phyloP scores from a whole-genome alignment of 2,329 filamentous ascomycete species.

The Trichoderma semiorbis region DNA sequence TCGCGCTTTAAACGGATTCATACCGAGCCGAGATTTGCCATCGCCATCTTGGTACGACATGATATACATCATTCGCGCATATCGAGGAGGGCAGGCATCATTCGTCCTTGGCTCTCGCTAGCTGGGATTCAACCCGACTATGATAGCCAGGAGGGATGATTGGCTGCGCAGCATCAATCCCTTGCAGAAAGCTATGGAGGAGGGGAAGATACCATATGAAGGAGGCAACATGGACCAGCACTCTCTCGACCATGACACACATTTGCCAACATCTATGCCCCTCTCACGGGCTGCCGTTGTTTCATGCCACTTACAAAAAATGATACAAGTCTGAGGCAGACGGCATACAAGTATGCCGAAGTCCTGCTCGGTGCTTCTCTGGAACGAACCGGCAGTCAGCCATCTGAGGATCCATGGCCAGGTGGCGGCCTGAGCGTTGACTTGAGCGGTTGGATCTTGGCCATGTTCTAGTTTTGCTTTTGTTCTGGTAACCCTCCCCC shows the following conservation, averaged over 20 bases:
- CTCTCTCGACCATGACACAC: background rate
- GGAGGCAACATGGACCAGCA: background rate
- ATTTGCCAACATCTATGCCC: background rate
- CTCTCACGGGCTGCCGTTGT: background rate
- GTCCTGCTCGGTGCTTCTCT: background rate
- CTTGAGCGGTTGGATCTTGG: background rate
- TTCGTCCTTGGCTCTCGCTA: background rate
- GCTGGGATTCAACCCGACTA: background rate
- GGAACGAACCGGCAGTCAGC: background rate
- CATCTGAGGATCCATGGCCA: background rate
- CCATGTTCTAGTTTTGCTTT: background rate
- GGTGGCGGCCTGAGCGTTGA: background rate
- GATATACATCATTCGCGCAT: background rate
- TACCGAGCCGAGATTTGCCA: background rate
- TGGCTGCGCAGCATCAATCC: background rate
- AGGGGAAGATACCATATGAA: background rate
- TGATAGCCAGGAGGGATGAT: background rate
- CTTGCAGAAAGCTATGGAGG: background rate
- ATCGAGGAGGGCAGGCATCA: background rate
- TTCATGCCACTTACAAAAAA: background rate
- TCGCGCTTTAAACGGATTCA: slow-evolving; percentile 1
- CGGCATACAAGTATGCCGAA: background rate
- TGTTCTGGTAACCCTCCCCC: background rate
- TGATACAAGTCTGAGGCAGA: background rate
- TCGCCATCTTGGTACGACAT: background rate